Conservation (phyloP, 2,329 filamentous ascomycete genomes). For the Mariannaea sp. region DNA sequence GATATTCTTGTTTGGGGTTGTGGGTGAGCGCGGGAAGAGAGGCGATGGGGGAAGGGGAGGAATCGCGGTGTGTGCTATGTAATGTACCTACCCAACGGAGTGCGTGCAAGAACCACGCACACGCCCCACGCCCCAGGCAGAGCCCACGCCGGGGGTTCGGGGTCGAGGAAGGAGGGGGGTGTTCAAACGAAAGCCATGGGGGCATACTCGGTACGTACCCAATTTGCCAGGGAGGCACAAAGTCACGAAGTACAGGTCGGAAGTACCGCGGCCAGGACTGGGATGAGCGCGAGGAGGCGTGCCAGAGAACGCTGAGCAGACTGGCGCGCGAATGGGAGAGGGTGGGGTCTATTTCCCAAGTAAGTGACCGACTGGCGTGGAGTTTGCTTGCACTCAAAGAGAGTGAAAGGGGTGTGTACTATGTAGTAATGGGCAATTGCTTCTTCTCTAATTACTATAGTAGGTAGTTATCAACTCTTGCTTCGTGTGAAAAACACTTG, state of each 20-base stretch:
- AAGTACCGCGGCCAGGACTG: slow-evolving; percentile 34
- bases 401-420: slow-evolving; percentile 8
- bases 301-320: slow-evolving; percentile 12
- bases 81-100: slow-evolving; percentile 27
- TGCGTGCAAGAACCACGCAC: slow-evolving; percentile 27
- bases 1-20: slow-evolving; percentile 37
- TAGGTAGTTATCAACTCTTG: no score
- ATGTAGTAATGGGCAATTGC: neutral
- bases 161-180: slow-evolving; percentile 21
- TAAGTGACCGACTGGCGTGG: slow-evolving; percentile 8
- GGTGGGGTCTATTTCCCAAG: slow-evolving; percentile 12
- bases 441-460: no score
- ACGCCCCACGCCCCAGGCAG: slow-evolving; percentile 14
- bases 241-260: slow-evolving; percentile 34
- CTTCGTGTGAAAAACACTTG: no score
- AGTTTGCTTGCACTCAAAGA: neutral
- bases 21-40: slow-evolving; percentile 30
- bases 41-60: slow-evolving; percentile 39
- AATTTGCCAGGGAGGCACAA: slow-evolving; percentile 15
- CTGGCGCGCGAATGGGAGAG: slow-evolving; percentile 4
- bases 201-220: slow-evolving; percentile 27
- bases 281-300: slow-evolving; percentile 21
- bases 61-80: slow-evolving; percentile 36
- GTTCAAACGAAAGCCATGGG: slow-evolving; percentile 16
- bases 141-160: slow-evolving; percentile 10